Conservation (phyloP, 257 asterid genomes). For the Petunia axillaris region DNA sequence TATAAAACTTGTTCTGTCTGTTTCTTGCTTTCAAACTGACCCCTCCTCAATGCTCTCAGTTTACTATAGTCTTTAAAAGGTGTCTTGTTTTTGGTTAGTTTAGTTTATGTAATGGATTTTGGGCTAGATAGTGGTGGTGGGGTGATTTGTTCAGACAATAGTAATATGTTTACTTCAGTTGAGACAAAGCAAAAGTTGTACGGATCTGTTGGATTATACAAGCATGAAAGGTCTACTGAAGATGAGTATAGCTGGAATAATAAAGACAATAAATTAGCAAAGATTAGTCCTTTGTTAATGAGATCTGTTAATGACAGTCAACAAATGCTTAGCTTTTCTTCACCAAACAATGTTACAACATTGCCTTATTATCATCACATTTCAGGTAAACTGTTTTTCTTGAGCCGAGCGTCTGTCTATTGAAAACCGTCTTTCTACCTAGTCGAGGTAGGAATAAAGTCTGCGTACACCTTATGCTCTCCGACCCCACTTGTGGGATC, state of each 20-base stretch:
- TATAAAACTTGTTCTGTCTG: conserved; percentile 37
- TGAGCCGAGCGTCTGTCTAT: too few species aligned
- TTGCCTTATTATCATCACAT: conserved; percentile 51
- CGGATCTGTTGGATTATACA: conserved; percentile 62
- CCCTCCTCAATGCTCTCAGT: conserved; percentile 22
- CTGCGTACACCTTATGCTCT: too few species aligned
- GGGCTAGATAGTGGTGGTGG: conserved; percentile 55
- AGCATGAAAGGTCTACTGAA: conserved; percentile 61
- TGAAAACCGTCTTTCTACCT: too few species aligned
- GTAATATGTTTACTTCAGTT: conserved; percentile 31
- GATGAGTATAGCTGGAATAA: conserved; percentile 42
- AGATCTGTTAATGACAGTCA: conserved; percentile 41
- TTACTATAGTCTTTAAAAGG: conserved; percentile 36
- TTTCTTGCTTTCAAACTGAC: conserved; percentile 16
- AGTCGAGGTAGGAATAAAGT: too few species aligned
- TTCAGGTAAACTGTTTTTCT: conserved; percentile 36
- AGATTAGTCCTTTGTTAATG: conserved; percentile 30
- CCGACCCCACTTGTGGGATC: too few species aligned
- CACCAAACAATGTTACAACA: conserved; percentile 48
- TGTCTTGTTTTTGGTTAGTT: conserved; percentile 28
- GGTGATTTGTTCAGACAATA: conserved; percentile 40
- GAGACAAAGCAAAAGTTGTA: conserved; percentile 46
- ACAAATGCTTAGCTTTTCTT: conserved; percentile 93
- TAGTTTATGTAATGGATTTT: conserved; percentile 58
- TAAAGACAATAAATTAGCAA: conserved; percentile 53